Base-by-base conservation (phyloP, 2,329 filamentous ascomycete species). In the Leptographium radiaticola region DNA sequence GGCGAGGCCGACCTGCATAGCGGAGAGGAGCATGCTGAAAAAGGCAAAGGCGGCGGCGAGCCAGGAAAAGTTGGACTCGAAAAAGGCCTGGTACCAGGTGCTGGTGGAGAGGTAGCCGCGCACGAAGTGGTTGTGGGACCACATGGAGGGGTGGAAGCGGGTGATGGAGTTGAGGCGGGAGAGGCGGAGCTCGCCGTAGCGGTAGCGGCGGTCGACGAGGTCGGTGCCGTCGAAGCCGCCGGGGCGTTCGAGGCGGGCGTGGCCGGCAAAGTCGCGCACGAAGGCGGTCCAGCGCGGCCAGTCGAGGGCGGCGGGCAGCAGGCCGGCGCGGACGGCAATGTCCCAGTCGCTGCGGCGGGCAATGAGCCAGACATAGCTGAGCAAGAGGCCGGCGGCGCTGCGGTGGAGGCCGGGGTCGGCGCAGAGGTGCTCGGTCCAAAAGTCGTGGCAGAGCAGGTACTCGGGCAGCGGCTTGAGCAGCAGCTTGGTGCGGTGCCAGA, bases 51-150 rank as follows among this genome's bases (percentile, higher is more conserved):
- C 47, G 18, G 47, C 47, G 11, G 39, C 18, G 9, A 38, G 18
- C 47, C 47, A 49, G 33, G 47, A 49, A 20, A 49, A 49, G n/a
- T 39, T 49, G 4, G 47, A 15, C 12, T 49, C 47, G 33, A 49
- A 49, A 25, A 49, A 49, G 33, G 34, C 47, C 18, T 49, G 47
- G 47, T 49, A 49, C 47, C 47, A 49, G 7, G 47, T 49, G 47
- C 34, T 49, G 10, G 47, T 49, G 18, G 47, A 20, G n/a, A 49
- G 18, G 18, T 49, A 39, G 1, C 47, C 47, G 6, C 47, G 47
- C 3, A 49, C 47, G 12, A 49, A 16, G 11, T 49, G 36, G 7
- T 30, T 18, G 4, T 8, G n/a, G 1, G 47, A 39, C 47, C 47
- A 49, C 10, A 39, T 25, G 9, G 47, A 39, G 2, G 47, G 47